Evolutionary conservation across 495 filamentous ascomycete genomes (phyloP), one percentile per base, ranked within the genome.

Genomic region (Annulohypoxylon bovei): DNA sequence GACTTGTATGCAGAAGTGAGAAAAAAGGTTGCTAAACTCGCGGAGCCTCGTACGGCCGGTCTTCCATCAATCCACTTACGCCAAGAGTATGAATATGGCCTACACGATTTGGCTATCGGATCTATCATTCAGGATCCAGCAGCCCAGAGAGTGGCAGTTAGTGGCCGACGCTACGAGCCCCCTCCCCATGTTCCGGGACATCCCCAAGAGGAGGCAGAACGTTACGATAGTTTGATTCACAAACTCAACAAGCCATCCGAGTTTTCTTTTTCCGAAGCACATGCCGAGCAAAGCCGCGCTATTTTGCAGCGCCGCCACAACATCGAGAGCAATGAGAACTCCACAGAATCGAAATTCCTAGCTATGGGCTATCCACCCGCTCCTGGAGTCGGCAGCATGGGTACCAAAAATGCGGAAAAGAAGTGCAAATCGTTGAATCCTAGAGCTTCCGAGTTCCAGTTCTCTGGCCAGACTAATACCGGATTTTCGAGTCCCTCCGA

Each of bases 221-320:
- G 68, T 12, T 74, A 68, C 46, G 46, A 71, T 4, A 64, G 35
- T 14, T 32, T 76, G 8, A 57, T 76, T 1, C 39, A 50, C 2
- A 73, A 73, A 44, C 63, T 76, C 4, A 53, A 76, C 16, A 68
- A 55, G 32, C 40, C 64, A 23, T 65, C 69, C 7, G 55, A 53
- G 22, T 14, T 55, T 58, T 53, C 32, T 61, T 12, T n/a, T 32
- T 0, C 14, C 32, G 49, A 53, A 5, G 37, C 4, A 40, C 37
- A n/a, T n/a, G 37, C 37, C 37, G 39, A 42, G 16, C n/a, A 42
- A 42, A 1, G 18, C 1, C 39, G 39, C 2, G n/a, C 39, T 18
- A 42, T 42, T n/a, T n/a, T n/a, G 4, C n/a, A 16, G 20, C 39
- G 39, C n/a, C n/a, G 39, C 6, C 12, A 6, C 0, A 18, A 42